Base-by-base conservation (phyloP, 2,329 filamentous ascomycete species). In the Neobulgaria alba region DNA sequence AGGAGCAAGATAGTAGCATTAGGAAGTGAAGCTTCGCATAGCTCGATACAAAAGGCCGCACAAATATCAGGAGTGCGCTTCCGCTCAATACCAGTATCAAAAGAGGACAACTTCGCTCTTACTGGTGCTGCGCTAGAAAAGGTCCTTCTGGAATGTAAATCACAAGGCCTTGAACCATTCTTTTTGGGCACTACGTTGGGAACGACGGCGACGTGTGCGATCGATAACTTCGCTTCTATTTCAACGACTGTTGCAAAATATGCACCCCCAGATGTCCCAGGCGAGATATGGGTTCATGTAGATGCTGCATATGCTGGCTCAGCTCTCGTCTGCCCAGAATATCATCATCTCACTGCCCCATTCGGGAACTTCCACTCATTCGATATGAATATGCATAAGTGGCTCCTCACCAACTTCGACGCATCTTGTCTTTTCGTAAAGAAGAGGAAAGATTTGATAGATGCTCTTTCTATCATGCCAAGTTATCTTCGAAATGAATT, bases 331-430 rank as follows among this genome's bases (percentile, higher is more conserved):
- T 80, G 84, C 16, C 82, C 87, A 2, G 86, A 94, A 61, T 83
- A 85, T 63, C 83, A 87, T 48, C 71, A 81, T 51, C 71, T 87
- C 36, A 70, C 79, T 1, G 57, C 67, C 16, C 65, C 76, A 7
- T 71, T 90, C 37, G 65, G 69, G 1, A 65, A 69, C 16, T 88
- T 94, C 59, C 85, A 95, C 67, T 88, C 82, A 49, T 95, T 94
- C 72, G 82, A 95, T 64, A 78, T 90, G 68, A 96, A 95, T 68
- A 84, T 95, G 75, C 89, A 95, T 72, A 96, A 96, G 68, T 95
- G 90, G 90, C 72, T 95, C 35, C 77, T 95, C 14, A 88, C 87
- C 42, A 95, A 94, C 63, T 95, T 95, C 56, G 90, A 96, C 61
- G 75, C 71, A 54, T 87, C 83, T 40, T 83, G 83, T 50, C 72